A percentile compares a stretch with the other conserved stretches of the same genome.
Conservation (phyloP, 352 stramenopile genomes). For the Globisporangium ultimum region DNA sequence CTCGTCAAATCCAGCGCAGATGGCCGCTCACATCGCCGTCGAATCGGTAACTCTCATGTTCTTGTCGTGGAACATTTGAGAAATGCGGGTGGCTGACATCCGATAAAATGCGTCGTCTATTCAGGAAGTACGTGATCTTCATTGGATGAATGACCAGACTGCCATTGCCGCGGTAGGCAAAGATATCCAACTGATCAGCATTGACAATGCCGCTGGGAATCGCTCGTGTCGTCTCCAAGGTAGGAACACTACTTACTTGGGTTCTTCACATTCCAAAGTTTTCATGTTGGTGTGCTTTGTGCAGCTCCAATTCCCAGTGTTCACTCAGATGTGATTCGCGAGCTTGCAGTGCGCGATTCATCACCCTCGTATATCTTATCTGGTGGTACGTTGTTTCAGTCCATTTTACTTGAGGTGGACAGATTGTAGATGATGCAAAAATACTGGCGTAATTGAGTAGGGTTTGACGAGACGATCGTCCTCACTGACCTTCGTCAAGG, state of each 20-base stretch:
- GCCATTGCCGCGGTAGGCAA: conserved; percentile 65
- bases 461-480: conserved; percentile 81
- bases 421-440: background rate
- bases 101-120: background rate
- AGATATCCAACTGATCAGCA: conserved; percentile 61
- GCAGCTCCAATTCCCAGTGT: conserved; percentile 50
- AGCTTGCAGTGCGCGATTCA: conserved; percentile 42
- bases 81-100: background rate
- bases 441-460: conserved; percentile 15
- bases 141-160: conserved; percentile 48
- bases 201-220: conserved; percentile 19
- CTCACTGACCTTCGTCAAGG: conserved; percentile 52
- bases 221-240: conserved; percentile 33
- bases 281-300: background rate
- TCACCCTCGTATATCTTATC: conserved; percentile 32
- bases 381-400: conserved; percentile 21
- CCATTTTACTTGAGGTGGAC: background rate
- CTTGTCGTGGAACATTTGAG: no score
- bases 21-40: conserved; percentile 30
- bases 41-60: conserved; percentile 24
- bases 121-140: conserved; percentile 70
- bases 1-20: conserved; percentile 15
- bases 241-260: conserved; percentile 2
- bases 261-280: background rate
- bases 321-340: conserved; percentile 72